A percentile compares a stretch with the other conserved stretches of the same genome.
Conservation (phyloP, 225 moss, liverwort and hornwort species). For the Physcomitrellopsis africana region DNA sequence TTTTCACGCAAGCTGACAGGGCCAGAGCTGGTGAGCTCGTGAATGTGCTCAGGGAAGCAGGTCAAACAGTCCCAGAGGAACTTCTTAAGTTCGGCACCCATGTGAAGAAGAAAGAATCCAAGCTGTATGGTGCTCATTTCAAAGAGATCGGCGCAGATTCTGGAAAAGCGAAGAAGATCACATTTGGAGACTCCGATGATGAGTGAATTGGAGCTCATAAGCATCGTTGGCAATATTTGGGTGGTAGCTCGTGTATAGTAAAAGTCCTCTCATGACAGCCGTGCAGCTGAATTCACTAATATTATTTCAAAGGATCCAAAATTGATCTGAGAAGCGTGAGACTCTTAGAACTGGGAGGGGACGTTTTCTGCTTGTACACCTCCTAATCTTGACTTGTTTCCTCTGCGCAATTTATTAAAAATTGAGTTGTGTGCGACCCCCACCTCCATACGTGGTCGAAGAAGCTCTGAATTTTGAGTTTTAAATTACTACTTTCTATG, state of each 20-base stretch:
- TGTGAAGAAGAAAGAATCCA: constrained; percentile 98
- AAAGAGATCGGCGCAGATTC: constrained; percentile 81
- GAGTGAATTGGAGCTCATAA: constrained; percentile 37
- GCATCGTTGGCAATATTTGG: neutral
- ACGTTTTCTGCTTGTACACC: too few species aligned
- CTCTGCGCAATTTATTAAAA: too few species aligned
- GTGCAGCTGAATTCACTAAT: too few species aligned
- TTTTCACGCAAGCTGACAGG: constrained; percentile 60
- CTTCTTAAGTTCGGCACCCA: constrained; percentile 96
- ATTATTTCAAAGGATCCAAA: too few species aligned
- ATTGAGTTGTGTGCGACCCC: too few species aligned
- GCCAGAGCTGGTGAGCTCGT: constrained; percentile 90
- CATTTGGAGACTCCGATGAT: constrained; percentile 83
- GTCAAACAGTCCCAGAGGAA: constrained; percentile 80
- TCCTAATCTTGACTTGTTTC: too few species aligned
- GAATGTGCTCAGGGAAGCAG: constrained; percentile 89
- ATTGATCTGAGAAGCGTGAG: too few species aligned
- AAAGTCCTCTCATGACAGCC: too few species aligned
- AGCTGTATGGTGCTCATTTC: constrained; percentile 92
- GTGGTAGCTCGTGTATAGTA: neutral
- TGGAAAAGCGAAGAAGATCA: constrained; percentile 86
- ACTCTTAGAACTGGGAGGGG: too few species aligned
- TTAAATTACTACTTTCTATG: too few species aligned
- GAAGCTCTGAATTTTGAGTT: too few species aligned
- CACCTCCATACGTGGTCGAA: too few species aligned